phyloP scores from a whole-genome alignment of 805 yeast genomes.

The Schwanniomyces sp. region DNA sequence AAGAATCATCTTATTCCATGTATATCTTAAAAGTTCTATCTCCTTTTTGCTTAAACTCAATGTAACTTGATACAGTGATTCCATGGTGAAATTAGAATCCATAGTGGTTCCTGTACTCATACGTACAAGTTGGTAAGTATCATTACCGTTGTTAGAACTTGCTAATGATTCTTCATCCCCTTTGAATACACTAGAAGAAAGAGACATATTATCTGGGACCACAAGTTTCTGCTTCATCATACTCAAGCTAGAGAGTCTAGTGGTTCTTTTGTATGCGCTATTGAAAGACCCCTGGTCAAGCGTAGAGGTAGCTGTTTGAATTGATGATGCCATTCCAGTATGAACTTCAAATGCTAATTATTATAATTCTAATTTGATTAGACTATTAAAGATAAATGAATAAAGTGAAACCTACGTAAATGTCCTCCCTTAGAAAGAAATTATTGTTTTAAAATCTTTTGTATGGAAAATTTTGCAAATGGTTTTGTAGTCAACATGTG shows the following conservation, averaged over 20 bases:
- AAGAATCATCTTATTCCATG: slow-evolving; percentile 47
- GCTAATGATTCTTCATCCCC: not conserved
- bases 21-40: slow-evolving; percentile 44
- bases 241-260: slow-evolving; percentile 13
- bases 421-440: not conserved
- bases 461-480: not conserved
- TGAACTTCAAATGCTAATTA: not conserved
- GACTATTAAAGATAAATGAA: too few relatives aligned
- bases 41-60: slow-evolving; percentile 31
- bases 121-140: slow-evolving; percentile 24
- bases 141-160: not conserved
- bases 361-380: too few relatives aligned
- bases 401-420: not conserved
- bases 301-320: not conserved
- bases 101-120: slow-evolving; percentile 20
- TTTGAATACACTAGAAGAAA: not conserved
- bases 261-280: slow-evolving; percentile 7
- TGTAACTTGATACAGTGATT: slow-evolving; percentile 16
- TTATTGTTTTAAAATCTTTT: not conserved
- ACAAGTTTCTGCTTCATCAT: slow-evolving; percentile 10
- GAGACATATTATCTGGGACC: not conserved
- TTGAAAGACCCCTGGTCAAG: slow-evolving; percentile 5
- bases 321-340: not conserved
- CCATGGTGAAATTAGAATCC: slow-evolving; percentile 17
- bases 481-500: not conserved